Percentiles rank a stretch among this genome's conserved stretches.
Conservation (phyloP, 129 eudicot genomes). For the Helianthus tuberosus region DNA sequence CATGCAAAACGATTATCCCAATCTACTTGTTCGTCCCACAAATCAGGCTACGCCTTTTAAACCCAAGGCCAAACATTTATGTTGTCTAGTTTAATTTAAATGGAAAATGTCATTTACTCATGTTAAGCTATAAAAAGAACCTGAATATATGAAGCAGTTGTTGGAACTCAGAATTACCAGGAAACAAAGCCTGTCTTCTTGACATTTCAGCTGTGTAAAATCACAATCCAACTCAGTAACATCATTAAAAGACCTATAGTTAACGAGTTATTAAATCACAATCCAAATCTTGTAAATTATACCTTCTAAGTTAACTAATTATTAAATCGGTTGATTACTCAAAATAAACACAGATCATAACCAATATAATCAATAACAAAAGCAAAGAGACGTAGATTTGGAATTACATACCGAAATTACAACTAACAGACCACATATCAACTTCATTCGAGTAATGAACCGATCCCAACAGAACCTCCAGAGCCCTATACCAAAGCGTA, state of each 20-base stretch:
- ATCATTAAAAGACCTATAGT: not conserved
- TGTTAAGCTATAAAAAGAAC: slow-evolving; percentile 30
- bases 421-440: slow-evolving; percentile 98
- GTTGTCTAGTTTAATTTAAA: not conserved
- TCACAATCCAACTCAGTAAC: slow-evolving; percentile 1
- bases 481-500: slow-evolving; percentile 96
- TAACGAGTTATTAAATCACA: too few relatives aligned
- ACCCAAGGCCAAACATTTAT: not conserved
- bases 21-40: not conserved
- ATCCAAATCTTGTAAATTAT: not conserved
- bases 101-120: not conserved
- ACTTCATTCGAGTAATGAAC: slow-evolving; percentile 78
- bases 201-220: slow-evolving; percentile 81
- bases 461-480: slow-evolving; percentile 81
- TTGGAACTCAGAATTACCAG: slow-evolving; percentile 97
- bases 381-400: not conserved
- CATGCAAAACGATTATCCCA: not conserved
- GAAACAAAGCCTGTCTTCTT: slow-evolving; percentile 93
- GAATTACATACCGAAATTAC: slow-evolving; percentile 59
- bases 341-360: not conserved
- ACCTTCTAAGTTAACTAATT: too few relatives aligned
- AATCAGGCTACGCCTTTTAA: not conserved
- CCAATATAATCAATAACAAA: not conserved
- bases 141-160: slow-evolving; percentile 93
- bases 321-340: too few relatives aligned